A percentile compares a stretch with the other conserved stretches of the same genome.
Evolutionary conservation across 768 basidiomycete species (phyloP).

Genomic region (Nidula microcarpa): DNA sequence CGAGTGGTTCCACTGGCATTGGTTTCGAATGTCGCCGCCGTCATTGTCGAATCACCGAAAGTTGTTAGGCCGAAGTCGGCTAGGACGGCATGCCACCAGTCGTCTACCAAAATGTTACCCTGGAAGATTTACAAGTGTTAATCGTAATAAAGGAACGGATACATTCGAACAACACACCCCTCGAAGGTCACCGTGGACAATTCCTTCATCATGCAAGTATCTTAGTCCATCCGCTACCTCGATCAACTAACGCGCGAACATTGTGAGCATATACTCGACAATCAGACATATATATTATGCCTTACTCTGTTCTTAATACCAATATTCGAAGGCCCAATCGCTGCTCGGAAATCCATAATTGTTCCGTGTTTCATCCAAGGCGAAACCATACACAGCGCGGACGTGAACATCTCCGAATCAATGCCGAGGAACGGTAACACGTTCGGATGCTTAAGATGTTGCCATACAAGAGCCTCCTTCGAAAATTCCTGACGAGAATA

Average conservation of each 20-base stretch:
- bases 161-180: slow-evolving; percentile 7
- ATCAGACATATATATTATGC: slow-evolving; percentile 1
- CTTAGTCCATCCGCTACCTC: slow-evolving; percentile 12
- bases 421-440: slow-evolving; percentile 23
- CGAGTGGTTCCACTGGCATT: slow-evolving; percentile 13
- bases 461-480: slow-evolving; percentile 22
- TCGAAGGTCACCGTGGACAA: slow-evolving; percentile 16
- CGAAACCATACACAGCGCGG: slow-evolving; percentile 19
- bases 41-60: slow-evolving; percentile 11
- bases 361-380: slow-evolving; percentile 21
- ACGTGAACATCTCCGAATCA: slow-evolving; percentile 14
- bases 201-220: slow-evolving; percentile 11
- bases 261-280: background rate
- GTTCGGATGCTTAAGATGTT: slow-evolving; percentile 16
- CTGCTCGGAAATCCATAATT: slow-evolving; percentile 10
- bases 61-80: slow-evolving; percentile 26
- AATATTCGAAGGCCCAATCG: slow-evolving; percentile 8
- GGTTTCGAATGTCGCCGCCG: slow-evolving; percentile 8
- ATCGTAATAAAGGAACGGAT: background rate
- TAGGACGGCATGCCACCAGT: slow-evolving; percentile 12
- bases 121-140: background rate
- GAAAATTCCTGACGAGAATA: slow-evolving; percentile 13
- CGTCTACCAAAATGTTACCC: slow-evolving; percentile 20
- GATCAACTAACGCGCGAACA: background rate
- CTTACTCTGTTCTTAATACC: slow-evolving; percentile 14